phyloP scores from a whole-genome alignment of 2,329 filamentous ascomycete genomes.

The Venturia carpophila region DNA sequence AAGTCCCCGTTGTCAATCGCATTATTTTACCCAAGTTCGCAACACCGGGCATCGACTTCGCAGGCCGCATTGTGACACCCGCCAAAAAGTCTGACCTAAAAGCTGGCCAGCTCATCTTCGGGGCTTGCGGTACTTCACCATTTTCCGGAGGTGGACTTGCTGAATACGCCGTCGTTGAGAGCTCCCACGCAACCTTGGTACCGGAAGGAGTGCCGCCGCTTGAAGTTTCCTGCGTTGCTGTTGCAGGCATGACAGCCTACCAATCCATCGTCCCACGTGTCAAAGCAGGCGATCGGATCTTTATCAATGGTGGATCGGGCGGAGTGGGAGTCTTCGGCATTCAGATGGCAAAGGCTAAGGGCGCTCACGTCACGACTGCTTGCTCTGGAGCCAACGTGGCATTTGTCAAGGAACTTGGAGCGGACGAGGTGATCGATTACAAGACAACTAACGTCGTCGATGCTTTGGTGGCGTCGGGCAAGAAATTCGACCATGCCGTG shows the following conservation, averaged over 20 bases:
- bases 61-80: constrained; percentile 40
- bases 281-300: constrained; percentile 15
- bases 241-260: constrained; percentile 35
- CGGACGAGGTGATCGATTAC: constrained; percentile 58
- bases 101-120: constrained; percentile 37
- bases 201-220: constrained; percentile 27
- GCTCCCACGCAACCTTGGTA: constrained; percentile 22
- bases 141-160: constrained; percentile 30
- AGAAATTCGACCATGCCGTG: constrained; percentile 46
- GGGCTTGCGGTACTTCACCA: constrained; percentile 26
- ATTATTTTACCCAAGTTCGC: constrained; percentile 34
- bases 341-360: constrained; percentile 55
- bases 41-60: constrained; percentile 45
- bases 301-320: constrained; percentile 32
- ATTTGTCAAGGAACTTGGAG: constrained; percentile 51
- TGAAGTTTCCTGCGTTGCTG: constrained; percentile 32
- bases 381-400: constrained; percentile 53
- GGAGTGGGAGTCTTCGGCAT: constrained; percentile 54
- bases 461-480: constrained; percentile 40
- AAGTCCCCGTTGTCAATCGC: constrained; percentile 38
- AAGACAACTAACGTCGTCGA: constrained; percentile 39
- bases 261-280: constrained; percentile 27
- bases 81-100: constrained; percentile 26
- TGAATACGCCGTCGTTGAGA: constrained; percentile 31
- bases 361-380: constrained; percentile 50